phyloP scores from a whole-genome alignment of 495 filamentous ascomycete genomes.

The Penicillium psychrofluorescens region DNA sequence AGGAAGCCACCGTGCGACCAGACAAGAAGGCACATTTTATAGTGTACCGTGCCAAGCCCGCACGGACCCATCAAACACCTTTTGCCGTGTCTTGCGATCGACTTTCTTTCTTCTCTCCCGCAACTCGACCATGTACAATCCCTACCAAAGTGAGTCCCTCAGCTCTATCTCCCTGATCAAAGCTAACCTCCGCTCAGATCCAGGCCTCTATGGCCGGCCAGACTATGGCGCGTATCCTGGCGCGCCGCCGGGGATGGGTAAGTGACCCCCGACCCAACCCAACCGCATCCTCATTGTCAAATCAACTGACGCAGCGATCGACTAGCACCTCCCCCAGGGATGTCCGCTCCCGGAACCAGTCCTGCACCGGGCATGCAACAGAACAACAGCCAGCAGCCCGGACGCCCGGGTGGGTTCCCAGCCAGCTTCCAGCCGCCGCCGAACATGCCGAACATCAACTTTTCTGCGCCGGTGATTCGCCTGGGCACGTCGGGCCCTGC shows the following conservation, averaged over 20 bases:
- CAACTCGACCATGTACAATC: slow-evolving; percentile 58
- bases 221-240: slow-evolving; percentile 67
- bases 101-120: background rate
- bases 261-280: slow-evolving; percentile 16
- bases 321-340: slow-evolving; percentile 29
- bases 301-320: too few relatives aligned
- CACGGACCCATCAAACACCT: too few relatives aligned
- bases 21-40: too few relatives aligned
- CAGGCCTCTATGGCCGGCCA: slow-evolving; percentile 63
- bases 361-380: slow-evolving; percentile 76
- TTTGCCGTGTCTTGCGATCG: background rate
- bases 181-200: slow-evolving; percentile 23
- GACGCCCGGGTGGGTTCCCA: slow-evolving; percentile 72
- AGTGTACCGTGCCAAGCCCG: too few relatives aligned
- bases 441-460: slow-evolving; percentile 97
- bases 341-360: slow-evolving; percentile 66
- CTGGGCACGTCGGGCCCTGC: slow-evolving; percentile 65
- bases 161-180: background rate
- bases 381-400: slow-evolving; percentile 55
- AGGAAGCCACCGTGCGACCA: too few relatives aligned
- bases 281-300: too few relatives aligned
- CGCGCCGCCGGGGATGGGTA: slow-evolving; percentile 83
- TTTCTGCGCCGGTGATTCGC: slow-evolving; percentile 93
- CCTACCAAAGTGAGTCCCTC: slow-evolving; percentile 61
- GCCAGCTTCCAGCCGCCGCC: slow-evolving; percentile 82